These are phyloP conservation scores for Oenanthe javanica DNA, from an alignment of 140 eudicot species.

Conservation along the genomic window DNA sequence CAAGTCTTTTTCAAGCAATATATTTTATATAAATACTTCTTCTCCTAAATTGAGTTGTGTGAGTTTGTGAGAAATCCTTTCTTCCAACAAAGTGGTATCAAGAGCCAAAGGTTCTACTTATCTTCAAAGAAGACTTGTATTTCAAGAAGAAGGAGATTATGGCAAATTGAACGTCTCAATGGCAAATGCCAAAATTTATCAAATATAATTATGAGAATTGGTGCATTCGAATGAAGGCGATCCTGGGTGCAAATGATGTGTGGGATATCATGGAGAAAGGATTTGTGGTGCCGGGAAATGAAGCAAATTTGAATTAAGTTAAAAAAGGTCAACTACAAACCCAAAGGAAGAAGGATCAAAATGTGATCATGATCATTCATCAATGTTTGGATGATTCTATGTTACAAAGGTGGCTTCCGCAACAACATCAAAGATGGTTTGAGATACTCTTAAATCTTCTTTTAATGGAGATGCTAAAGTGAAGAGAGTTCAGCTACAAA, in stretches of 20 bases:
- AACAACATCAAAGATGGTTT: not conserved
- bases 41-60: not conserved
- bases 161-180: not conserved
- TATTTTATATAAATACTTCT: not conserved
- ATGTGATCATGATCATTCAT: not conserved
- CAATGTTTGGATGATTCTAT: constrained; percentile 5
- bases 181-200: not conserved
- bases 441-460: not conserved
- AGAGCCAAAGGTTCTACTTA: not conserved
- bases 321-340: constrained; percentile 1
- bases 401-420: not conserved
- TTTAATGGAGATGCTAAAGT: not conserved
- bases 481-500: not conserved
- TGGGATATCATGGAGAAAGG: constrained; percentile 7
- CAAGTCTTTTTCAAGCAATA: no score
- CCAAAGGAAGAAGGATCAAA: not conserved
- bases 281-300: not conserved
- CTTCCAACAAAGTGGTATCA: not conserved
- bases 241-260: constrained; percentile 14
- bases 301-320: not conserved
- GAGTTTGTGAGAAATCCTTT: not conserved
- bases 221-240: constrained; percentile 9
- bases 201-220: constrained; percentile 13
- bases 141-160: not conserved
- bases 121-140: not conserved